Evolutionary conservation across 139 green algal species (phyloP), one percentile per base, ranked within the genome.

Genomic region (Pleodorina starrii): DNA sequence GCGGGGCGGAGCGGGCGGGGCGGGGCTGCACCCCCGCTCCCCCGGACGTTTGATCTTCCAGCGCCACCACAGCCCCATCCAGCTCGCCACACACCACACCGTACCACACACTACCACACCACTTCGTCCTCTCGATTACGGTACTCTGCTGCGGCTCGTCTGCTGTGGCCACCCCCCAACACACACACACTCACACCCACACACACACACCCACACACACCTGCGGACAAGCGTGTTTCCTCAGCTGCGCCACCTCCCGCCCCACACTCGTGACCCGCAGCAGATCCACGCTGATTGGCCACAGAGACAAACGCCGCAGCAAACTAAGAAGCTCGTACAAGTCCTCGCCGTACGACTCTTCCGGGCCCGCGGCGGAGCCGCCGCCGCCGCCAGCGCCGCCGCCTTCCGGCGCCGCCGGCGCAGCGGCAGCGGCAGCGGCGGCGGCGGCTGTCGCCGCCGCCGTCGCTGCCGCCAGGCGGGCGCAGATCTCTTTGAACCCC

Each of bases 401-500:
- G 6, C 6, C 23, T 51, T 16, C 76, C 6, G 32, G 12, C 76
- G n/a, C 11, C 5, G 7, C 78, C 19, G n/a, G 44, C 4, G 60
- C 43, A 4, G 42, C 59, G 0, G 29, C 75, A 5, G 68, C 36
- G 6, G 83, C 36, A 1, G 73, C 63, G 32, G 59, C 66, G 1
- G 66, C 75, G 40, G 72, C 42, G 29, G 32, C 48, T 2, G 63
- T 63, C 43, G 72, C 43, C 25, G 25, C 29, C 17, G 72, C 51
- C 5, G 50, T 35, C 12, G 73, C 54, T 12, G 72, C 66, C 16
- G 43, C 36, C 32, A 92, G 51, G 23, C 73, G 54, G 10, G 75
- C 50, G 57, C 71, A 87, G 1, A 91, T 6, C 80, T 93, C 85
- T 40, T 29, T 38, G 46, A 93, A 81, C 1, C 90, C 90, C 17